Percentiles rank a stretch among this genome's conserved stretches.
Evolutionary conservation across 257 asterid genomes (phyloP).

Genomic region (Solanum gracilifrons): DNA sequence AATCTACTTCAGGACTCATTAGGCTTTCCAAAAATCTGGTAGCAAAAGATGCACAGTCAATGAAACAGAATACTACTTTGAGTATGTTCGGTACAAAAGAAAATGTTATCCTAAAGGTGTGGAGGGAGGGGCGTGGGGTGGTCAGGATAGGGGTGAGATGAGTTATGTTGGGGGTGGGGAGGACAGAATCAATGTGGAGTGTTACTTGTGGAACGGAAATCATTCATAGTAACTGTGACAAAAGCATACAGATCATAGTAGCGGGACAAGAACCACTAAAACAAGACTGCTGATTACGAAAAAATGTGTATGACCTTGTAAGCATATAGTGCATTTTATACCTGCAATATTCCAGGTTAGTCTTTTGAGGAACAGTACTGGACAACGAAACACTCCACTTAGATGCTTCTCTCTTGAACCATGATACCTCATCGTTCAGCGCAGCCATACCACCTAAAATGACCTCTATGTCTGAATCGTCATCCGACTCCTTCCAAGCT

Average conservation of each 20-base stretch:
- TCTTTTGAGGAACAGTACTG: conserved; percentile 35
- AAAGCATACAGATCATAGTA: neutral
- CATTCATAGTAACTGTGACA: neutral
- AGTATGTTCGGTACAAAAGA: neutral
- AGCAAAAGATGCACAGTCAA: neutral
- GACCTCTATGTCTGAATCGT: conserved; percentile 41
- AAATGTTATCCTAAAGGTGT: neutral
- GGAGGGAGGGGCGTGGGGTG: neutral
- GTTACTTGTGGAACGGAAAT: neutral
- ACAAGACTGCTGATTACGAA: neutral
- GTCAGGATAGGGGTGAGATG: neutral
- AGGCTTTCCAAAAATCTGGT: conserved; percentile 57
- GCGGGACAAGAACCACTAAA: neutral
- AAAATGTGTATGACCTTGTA: neutral
- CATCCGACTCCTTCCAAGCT: conserved; percentile 62
- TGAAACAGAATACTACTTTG: neutral
- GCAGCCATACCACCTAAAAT: conserved; percentile 61
- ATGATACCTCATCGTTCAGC: conserved; percentile 57
- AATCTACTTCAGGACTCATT: conserved; percentile 48
- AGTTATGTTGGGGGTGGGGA: neutral
- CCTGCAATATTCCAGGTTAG: conserved; percentile 74
- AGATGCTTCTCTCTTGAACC: conserved; percentile 82
- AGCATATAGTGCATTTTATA: neutral
- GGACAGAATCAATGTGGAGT: neutral
- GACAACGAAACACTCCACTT: conserved; percentile 53